Evolutionary conservation across 768 basidiomycete genomes (phyloP), one percentile per base, ranked within the genome.

Genomic region (Pholiota microspora): DNA sequence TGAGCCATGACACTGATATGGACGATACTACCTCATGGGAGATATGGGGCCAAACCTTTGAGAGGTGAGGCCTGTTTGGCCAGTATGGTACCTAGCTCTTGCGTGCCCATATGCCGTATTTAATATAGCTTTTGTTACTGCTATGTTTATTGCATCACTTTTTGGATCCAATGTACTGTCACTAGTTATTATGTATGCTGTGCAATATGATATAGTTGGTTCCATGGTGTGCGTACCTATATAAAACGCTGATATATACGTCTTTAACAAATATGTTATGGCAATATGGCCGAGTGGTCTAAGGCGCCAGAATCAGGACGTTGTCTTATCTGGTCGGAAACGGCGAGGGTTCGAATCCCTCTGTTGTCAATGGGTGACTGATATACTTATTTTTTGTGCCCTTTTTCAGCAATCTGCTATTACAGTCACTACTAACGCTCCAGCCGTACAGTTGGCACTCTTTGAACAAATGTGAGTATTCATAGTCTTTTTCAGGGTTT

Each of bases 281-380:
- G 40, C 40, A 42, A 42, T 42, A 42, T 42, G 40, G 40, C 40
- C 40, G 40, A 42, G 40, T 42, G 40, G 40, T 42, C 40, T 58
- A 58, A 58, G 57, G 57, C 57, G 57, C 57, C 49, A 58, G 57
- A 58, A 58, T 58, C 57, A 58, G 57, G 57, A 29, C 34, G 9
- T 31, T 15, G 44, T 27, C 21, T 51, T 8, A 64, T 64, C 66
- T 65, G 61, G 66, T 67, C 66, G 62, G 62, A 59, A 63, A 65
- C 64, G 66, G 66, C 66, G 66, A 60, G 66, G 59, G 66, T 67
- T 67, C 66, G 66, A 67, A 67, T 67, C 66, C 59, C 66, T 60
- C 66, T 67, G 66, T 67, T 67, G 66, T 67, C 66, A 67, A n/a
- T n/a, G n/a, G n/a, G n/a, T n/a, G n/a, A n/a, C n/a, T n/a, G n/a